These are phyloP conservation scores for Solanum chacoense DNA, from an alignment of 305 asterid species.

Conservation along the genomic window DNA sequence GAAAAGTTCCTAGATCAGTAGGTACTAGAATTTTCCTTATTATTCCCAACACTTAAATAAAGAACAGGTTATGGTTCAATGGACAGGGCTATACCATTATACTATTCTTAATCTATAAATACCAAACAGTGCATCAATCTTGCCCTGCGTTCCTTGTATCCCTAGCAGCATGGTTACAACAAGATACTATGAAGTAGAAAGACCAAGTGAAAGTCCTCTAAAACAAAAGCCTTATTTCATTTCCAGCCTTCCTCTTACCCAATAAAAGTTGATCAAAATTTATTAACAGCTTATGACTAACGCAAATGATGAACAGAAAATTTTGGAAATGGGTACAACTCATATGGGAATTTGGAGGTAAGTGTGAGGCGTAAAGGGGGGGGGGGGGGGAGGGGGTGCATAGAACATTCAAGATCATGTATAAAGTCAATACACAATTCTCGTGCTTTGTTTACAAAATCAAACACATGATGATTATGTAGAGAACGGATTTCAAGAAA, in stretches of 20 bases:
- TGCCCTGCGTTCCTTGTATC: background rate
- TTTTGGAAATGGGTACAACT: background rate
- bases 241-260: background rate
- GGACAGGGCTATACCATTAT: background rate
- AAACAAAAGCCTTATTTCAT: background rate
- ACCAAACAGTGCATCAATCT: background rate
- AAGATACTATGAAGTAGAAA: background rate
- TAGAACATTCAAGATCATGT: background rate
- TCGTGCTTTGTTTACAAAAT: slow-evolving; percentile 1
- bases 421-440: background rate
- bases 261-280: background rate
- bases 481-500: slow-evolving; percentile 6
- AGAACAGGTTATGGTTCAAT: background rate
- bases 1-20: background rate
- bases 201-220: background rate
- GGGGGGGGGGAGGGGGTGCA: background rate
- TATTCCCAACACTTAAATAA: background rate
- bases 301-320: background rate
- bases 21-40: background rate
- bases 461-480: slow-evolving; percentile 1
- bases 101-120: background rate
- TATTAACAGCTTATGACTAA: background rate
- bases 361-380: background rate
- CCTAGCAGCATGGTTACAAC: background rate
- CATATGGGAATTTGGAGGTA: background rate